Base-by-base conservation (phyloP, 2,329 filamentous ascomycete genomes). In the Trichoderma asperellum region DNA sequence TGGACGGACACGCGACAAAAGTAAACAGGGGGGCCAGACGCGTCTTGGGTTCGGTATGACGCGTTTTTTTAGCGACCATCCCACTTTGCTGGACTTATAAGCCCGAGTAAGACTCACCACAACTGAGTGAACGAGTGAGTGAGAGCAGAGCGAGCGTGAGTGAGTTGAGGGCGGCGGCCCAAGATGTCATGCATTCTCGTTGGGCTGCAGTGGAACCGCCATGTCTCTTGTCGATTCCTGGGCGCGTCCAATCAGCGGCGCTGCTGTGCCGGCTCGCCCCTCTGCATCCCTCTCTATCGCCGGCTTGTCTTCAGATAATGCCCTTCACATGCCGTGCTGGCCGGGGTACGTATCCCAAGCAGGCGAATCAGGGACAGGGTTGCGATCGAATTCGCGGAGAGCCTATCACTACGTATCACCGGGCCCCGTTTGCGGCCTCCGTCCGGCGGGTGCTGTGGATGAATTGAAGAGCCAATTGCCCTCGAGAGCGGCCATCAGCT, bases 1-100 rank as follows among this genome's bases (percentile, higher is more conserved):
- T 76, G 75, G 75, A 37, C 63, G 21, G 27, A 14, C 34, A 67
- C 57, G 57, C 52, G 70, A 61, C 64, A 34, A 62, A 72, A 72
- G 71, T 72, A 71, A 76, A 76, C 61, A 67, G 56, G 73, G 70
- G 71, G 52, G 43, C 37, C n/a, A 32, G 37, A 68, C 66, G 66
- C 66, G 66, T 68, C 66, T 64, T 53, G 47, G 16, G n/a, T 24
- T 49, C n/a, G 55, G 34, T 55, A 65, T 57, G 62, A 65, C 62
- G 62, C 62, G 62, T 57, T 65, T 58, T 56, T 24, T 57, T 57
- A 34, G 61, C 49, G 61, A 32, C 49, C 43, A 52, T 62, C 34
- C 59, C 59, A 35, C 59, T 43, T 43, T 16, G 18, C 40, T 43
- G 12, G 32, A 64, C 49, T 65, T 56, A 29, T 34, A 35, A 32